Evolutionary conservation across 768 basidiomycete genomes (phyloP), one percentile per base, ranked within the genome.

Genomic region (Phanerodontia chrysosporium): DNA sequence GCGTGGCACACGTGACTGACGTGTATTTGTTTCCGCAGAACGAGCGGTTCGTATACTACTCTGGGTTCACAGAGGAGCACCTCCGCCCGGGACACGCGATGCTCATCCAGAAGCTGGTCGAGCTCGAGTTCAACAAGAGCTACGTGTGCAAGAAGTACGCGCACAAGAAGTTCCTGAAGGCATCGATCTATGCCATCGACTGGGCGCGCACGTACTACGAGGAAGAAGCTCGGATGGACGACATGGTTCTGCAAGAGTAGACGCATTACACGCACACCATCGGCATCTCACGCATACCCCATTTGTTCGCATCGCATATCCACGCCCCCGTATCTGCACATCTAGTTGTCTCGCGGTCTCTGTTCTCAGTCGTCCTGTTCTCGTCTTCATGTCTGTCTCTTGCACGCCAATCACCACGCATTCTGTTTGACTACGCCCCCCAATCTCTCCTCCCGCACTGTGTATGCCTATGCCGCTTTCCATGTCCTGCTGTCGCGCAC

Each of bases 71-170:
- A 45, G 95, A 93, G 70, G 86, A 89, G 58, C 92, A 98, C 70
- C 79, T 99, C 42, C 70, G 85, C 48, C 83, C 85, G 6, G 96
- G 95, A 21, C 88, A 94, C 65, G 76, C 83, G 57, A 79, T 92
- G 73, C 81, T 98, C 51, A 78, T 92, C 59, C 90, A 94, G 72
- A 89, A 92, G 71, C 80, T 99, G 46, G 78, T 82, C 1, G 91
- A 93, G 63, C 75, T 82, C 7, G 84, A 85, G 64, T 98, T 98
- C 73, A 78, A 84, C n/a, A 79, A 83, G 51, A 84, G 88, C 65
- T 93, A 94, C 74, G 88, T 95, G 39, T 95, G 85, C 84, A 90
- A 90, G 80, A 98, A 99, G 78, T 99, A 98, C 73, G 86, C 93
- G 46, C 84, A 91, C 81, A 97, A 95, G 86, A 95, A 94, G 75